Evolutionary conservation across 306 rosid species (phyloP).

Genomic region (Macrotyloma uniflorum): DNA sequence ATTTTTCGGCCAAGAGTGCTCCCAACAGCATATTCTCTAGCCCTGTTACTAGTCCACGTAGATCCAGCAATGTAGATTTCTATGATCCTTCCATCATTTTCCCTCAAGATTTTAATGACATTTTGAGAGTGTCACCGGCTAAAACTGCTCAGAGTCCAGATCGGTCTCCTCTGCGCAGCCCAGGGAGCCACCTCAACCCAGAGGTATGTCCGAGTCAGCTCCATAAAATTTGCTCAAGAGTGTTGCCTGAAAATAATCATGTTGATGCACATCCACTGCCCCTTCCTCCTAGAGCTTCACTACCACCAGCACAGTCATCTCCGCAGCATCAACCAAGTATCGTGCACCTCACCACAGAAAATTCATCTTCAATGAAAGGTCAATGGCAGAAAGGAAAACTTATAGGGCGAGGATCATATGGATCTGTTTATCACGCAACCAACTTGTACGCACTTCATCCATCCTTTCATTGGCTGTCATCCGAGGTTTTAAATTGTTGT

Average conservation of each 20-base stretch:
- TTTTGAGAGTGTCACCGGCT: constrained; percentile 37
- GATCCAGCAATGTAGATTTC: constrained; percentile 50
- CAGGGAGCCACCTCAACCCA: constrained; percentile 39
- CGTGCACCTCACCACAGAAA: constrained; percentile 46
- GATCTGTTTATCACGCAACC: constrained; percentile 83
- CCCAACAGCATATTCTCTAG: constrained; percentile 74
- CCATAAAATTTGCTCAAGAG: constrained; percentile 39
- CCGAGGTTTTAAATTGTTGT: neutral
- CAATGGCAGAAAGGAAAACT: constrained; percentile 93
- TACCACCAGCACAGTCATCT: constrained; percentile 44
- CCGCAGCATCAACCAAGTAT: constrained; percentile 38
- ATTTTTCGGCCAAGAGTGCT: constrained; percentile 67
- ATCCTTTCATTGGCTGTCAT: constrained; percentile 25
- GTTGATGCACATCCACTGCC: constrained; percentile 84
- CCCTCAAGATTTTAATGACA: constrained; percentile 49
- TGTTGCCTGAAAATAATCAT: constrained; percentile 56
- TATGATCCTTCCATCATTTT: constrained; percentile 38
- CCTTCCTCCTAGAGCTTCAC: constrained; percentile 71
- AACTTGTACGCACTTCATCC: constrained; percentile 60
- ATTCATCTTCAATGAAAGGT: constrained; percentile 58
- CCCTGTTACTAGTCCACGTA: constrained; percentile 83
- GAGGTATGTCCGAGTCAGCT: constrained; percentile 43
- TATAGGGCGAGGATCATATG: constrained; percentile 93
- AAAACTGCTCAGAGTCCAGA: constrained; percentile 54
- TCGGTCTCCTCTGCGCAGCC: constrained; percentile 61